Evolutionary conservation across 164 flowering plant genomes (phyloP).

Genomic region (Berberis vulgaris): DNA sequence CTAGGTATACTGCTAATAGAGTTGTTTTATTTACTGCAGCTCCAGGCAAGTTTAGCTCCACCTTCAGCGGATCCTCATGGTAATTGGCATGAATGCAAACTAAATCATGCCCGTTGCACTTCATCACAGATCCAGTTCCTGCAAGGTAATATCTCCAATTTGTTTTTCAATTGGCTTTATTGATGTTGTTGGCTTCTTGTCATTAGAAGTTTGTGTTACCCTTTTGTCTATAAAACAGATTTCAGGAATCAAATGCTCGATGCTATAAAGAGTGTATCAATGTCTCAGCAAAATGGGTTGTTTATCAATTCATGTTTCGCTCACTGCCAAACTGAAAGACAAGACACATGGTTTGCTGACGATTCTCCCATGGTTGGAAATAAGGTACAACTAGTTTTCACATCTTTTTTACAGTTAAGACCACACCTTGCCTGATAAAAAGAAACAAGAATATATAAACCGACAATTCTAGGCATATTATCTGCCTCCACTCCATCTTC

Average conservation of each 20-base stretch:
- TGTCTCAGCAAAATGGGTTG: constrained; percentile 45
- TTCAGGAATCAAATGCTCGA: constrained; percentile 75
- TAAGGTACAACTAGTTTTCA: constrained; percentile 33
- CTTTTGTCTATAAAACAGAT: constrained; percentile 32
- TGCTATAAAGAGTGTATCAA: constrained; percentile 36
- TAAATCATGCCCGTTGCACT: constrained; percentile 43
- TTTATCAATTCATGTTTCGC: constrained; percentile 95
- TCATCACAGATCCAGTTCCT: constrained; percentile 61
- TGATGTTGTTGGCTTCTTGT: neutral
- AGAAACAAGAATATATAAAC: too few relatives aligned
- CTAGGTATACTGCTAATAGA: too few relatives aligned
- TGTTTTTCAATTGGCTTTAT: neutral
- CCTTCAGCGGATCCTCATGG: constrained; percentile 64
- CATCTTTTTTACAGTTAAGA: too few relatives aligned
- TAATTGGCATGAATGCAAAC: constrained; percentile 56
- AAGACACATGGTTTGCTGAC: constrained; percentile 80
- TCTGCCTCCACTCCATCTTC: too few relatives aligned
- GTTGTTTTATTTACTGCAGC: constrained; percentile 21
- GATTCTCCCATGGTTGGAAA: constrained; percentile 56
- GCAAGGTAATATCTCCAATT: constrained; percentile 41
- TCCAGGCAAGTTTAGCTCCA: constrained; percentile 73
- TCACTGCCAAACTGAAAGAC: constrained; percentile 93
- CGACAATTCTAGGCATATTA: too few relatives aligned
- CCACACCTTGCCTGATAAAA: too few relatives aligned
- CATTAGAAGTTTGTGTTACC: too few relatives aligned